Percentiles rank a stretch among this genome's conserved stretches.
phyloP scores from a whole-genome alignment of 202 grass and related monocot species.

The Setaria italica region DNA sequence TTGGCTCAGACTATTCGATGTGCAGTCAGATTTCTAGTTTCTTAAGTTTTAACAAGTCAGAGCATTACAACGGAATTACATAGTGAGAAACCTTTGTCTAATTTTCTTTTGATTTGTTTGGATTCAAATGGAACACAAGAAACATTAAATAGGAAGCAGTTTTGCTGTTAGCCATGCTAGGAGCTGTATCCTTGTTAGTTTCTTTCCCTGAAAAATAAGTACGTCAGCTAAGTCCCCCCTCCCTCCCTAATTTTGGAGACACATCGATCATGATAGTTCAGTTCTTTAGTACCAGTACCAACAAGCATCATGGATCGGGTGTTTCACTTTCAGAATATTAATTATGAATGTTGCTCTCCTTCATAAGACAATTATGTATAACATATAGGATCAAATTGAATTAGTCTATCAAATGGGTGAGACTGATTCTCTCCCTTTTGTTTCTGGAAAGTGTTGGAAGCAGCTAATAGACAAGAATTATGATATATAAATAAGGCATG shows the following conservation, averaged over 20 bases:
- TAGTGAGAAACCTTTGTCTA: neutral
- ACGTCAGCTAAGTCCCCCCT: neutral
- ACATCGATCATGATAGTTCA: conserved; percentile 5
- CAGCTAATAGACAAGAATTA: conserved; percentile 1
- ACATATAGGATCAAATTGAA: neutral
- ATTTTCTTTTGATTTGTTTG: conserved; percentile 19
- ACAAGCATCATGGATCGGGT: neutral
- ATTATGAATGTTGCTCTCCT: conserved; percentile 14
- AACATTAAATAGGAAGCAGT: neutral
- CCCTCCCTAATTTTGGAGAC: neutral
- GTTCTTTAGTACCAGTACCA: neutral
- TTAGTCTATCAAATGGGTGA: neutral
- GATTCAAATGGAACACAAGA: conserved; percentile 15
- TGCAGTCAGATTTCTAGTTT: neutral
- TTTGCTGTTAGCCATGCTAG: neutral
- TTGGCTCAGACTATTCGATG: neutral
- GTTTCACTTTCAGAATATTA: conserved; percentile 3
- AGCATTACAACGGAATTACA: neutral
- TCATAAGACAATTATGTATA: neutral
- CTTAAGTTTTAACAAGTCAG: neutral
- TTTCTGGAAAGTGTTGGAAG: conserved; percentile 15
- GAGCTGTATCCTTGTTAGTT: neutral
- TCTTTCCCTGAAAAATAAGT: neutral
- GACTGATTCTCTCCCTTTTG: neutral
- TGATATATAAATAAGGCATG: neutral